Evolutionary conservation across 2,329 filamentous ascomycete species (phyloP).

Genomic region (Ilyonectria sp.): DNA sequence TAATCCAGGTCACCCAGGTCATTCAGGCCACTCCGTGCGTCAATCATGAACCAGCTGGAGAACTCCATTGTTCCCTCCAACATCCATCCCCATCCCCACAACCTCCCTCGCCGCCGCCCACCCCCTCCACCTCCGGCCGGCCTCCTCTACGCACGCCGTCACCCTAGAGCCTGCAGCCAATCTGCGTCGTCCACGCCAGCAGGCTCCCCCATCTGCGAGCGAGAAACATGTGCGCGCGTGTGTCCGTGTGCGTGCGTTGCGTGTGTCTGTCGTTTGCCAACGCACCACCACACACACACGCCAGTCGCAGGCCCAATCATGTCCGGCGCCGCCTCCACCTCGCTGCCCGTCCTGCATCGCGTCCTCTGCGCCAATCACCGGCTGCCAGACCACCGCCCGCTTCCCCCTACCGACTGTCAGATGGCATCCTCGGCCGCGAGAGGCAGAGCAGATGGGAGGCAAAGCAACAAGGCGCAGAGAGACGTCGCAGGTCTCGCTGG

Average conservation of each 20-base stretch:
- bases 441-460: conserved; percentile 7
- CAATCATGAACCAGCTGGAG: background rate
- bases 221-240: conserved; percentile 39
- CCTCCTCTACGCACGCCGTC: conserved; percentile 18
- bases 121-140: conserved; percentile 15
- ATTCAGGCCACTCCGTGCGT: no score
- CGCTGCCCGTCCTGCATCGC: conserved; percentile 26
- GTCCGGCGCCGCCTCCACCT: conserved; percentile 40
- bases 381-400: conserved; percentile 38
- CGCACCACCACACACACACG: conserved; percentile 39
- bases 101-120: background rate
- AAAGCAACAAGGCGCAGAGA: background rate
- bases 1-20: background rate
- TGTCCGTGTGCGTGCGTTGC: conserved; percentile 31
- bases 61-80: background rate
- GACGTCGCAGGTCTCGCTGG: conserved; percentile 11
- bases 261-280: conserved; percentile 41
- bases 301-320: conserved; percentile 48
- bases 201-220: conserved; percentile 26
- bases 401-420: conserved; percentile 19
- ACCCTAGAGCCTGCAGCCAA: conserved; percentile 40
- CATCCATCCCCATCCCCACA: background rate
- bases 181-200: conserved; percentile 50
- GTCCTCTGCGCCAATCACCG: conserved; percentile 42
- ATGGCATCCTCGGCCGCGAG: conserved; percentile 37